These are phyloP conservation scores for Lipomyces yamanashiensis DNA, from an alignment of 805 yeast species.

Conservation along the genomic window DNA sequence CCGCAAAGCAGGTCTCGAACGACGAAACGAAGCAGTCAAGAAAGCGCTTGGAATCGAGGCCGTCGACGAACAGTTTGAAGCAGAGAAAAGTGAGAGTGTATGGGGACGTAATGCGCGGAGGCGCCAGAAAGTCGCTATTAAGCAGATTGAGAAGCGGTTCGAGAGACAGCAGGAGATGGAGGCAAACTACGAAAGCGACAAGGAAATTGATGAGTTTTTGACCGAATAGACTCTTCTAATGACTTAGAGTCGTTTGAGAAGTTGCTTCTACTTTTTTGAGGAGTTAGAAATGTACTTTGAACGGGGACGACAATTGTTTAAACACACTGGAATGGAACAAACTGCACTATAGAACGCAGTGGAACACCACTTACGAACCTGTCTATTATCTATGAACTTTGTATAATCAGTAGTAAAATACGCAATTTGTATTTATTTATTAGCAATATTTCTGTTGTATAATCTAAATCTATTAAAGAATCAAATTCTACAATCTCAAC, in stretches of 20 bases:
- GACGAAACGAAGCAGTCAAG: slow-evolving; percentile 16
- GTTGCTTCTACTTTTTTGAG: too few species aligned
- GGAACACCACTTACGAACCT: neutral
- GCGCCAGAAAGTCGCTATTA: slow-evolving; percentile 36
- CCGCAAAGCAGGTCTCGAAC: slow-evolving; percentile 24
- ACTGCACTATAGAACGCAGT: neutral
- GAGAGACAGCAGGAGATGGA: slow-evolving; percentile 37
- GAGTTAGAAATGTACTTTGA: neutral
- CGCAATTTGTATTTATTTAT: too few species aligned
- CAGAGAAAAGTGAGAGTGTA: slow-evolving; percentile 19
- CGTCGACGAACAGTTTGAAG: slow-evolving; percentile 28
- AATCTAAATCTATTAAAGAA: too few species aligned
- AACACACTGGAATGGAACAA: neutral
- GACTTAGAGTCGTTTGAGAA: too few species aligned
- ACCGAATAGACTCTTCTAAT: slow-evolving; percentile 83
- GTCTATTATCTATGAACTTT: neutral
- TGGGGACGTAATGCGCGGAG: slow-evolving; percentile 40
- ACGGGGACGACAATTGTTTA: neutral
- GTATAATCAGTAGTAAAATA: too few species aligned
- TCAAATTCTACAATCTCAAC: too few species aligned
- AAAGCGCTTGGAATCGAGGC: slow-evolving; percentile 27
- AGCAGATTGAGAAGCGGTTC: slow-evolving; percentile 36
- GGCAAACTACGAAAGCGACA: slow-evolving; percentile 32
- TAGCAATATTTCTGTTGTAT: too few species aligned
- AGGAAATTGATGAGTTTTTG: slow-evolving; percentile 28